Percentiles rank a stretch among this genome's conserved stretches.
Conservation (phyloP, 768 basidiomycete species). For the Xerocomellus intermedius region DNA sequence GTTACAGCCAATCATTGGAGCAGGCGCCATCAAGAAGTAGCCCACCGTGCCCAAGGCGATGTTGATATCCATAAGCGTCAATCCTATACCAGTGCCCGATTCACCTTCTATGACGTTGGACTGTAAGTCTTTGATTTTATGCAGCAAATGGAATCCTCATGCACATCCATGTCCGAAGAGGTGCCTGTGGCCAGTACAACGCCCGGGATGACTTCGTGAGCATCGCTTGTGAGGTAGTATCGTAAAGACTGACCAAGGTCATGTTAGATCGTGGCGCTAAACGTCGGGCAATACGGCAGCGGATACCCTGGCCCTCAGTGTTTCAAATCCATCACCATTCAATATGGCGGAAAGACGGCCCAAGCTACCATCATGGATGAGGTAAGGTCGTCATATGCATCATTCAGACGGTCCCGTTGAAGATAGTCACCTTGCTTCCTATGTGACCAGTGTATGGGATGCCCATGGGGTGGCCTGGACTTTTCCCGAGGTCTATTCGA, state of each 20-base stretch:
- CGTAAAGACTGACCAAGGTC: not conserved
- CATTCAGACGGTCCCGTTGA: not conserved
- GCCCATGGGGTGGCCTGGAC: slow-evolving; percentile 66
- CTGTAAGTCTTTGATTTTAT: slow-evolving; percentile 34
- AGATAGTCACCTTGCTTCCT: not conserved
- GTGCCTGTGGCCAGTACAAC: slow-evolving; percentile 53
- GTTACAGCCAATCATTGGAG: slow-evolving; percentile 33
- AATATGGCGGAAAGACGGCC: slow-evolving; percentile 57
- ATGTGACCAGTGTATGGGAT: slow-evolving; percentile 56
- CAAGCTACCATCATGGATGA: slow-evolving; percentile 60
- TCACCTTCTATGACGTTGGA: slow-evolving; percentile 58
- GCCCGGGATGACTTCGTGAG: slow-evolving; percentile 46
- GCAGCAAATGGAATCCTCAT: slow-evolving; percentile 7
- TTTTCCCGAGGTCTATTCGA: slow-evolving; percentile 64
- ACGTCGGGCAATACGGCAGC: slow-evolving; percentile 50
- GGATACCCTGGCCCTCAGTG: slow-evolving; percentile 69
- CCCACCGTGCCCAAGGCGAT: slow-evolving; percentile 44
- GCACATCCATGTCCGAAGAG: slow-evolving; percentile 35
- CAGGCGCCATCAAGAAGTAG: slow-evolving; percentile 48
- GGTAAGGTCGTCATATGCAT: slow-evolving; percentile 35
- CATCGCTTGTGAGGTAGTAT: slow-evolving; percentile 2
- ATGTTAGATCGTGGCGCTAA: slow-evolving; percentile 54
- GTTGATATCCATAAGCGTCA: slow-evolving; percentile 41
- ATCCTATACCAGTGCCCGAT: slow-evolving; percentile 36
- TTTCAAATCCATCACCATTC: slow-evolving; percentile 58